A percentile compares a stretch with the other conserved stretches of the same genome.
These are phyloP conservation scores for Phytophthora cajani DNA, from an alignment of 352 stramenopile genomes.

Conservation along the genomic window DNA sequence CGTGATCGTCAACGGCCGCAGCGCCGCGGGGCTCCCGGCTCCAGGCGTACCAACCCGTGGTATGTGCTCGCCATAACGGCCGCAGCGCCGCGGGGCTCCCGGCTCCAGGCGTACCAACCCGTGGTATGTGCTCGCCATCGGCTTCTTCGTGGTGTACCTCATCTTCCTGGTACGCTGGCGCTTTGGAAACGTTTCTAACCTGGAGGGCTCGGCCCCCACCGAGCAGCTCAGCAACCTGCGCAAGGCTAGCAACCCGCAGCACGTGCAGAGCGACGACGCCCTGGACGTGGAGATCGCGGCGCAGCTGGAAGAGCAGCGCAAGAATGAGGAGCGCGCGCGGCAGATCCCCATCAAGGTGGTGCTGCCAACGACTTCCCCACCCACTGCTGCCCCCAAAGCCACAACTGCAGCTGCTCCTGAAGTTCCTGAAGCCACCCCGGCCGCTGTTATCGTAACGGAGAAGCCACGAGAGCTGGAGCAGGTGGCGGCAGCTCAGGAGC, in stretches of 20 bases:
- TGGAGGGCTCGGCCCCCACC: conserved; percentile 23
- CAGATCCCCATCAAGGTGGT: conserved; percentile 40
- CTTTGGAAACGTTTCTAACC: conserved; percentile 22
- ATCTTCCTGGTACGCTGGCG: conserved; percentile 35
- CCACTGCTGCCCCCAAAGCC: conserved; percentile 9
- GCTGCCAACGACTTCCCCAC: conserved; percentile 20
- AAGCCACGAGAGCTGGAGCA: conserved; percentile 18
- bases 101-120: conserved; percentile 22
- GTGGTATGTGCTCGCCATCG: conserved; percentile 23
- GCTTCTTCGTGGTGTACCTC: conserved; percentile 38
- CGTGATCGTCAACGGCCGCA: conserved; percentile 23
- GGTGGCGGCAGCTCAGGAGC: conserved; percentile 8
- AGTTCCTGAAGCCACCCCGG: too few species aligned
- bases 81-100: conserved; percentile 10
- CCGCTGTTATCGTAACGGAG: background rate
- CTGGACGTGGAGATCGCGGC: conserved; percentile 29
- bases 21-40: conserved; percentile 11
- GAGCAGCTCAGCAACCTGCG: conserved; percentile 43
- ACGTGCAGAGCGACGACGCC: conserved; percentile 20
- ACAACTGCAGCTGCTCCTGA: conserved; percentile 5
- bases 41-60: conserved; percentile 25
- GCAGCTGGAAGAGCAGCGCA: conserved; percentile 26
- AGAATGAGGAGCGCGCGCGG: conserved; percentile 19
- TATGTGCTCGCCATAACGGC: conserved; percentile 24
- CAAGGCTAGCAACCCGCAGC: conserved; percentile 25